A percentile compares a stretch with the other conserved stretches of the same genome.
These are phyloP conservation scores for Penicillium sp. DNA, from an alignment of 2,329 filamentous ascomycete genomes.

Conservation along the genomic window DNA sequence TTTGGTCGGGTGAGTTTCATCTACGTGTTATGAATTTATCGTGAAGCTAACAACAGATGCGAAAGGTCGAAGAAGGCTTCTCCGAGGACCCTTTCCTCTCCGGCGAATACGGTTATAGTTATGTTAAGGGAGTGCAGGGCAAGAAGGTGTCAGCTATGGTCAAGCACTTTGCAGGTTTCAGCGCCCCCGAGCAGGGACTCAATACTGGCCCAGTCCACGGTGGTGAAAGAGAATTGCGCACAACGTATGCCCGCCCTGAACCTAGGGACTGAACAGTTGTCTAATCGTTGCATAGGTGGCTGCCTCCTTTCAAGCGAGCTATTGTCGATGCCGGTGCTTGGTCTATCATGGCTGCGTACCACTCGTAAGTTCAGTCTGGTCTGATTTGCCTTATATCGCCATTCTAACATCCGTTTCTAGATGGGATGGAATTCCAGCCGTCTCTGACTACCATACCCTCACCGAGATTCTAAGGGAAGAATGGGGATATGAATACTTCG, in stretches of 20 bases:
- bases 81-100: conserved; percentile 67
- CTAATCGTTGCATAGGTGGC: conserved; percentile 27
- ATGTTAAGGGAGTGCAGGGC: conserved; percentile 61
- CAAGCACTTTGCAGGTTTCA: conserved; percentile 72
- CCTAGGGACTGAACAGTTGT: background rate
- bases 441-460: conserved; percentile 63
- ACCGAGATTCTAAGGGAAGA: conserved; percentile 67
- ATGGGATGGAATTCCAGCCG: conserved; percentile 68
- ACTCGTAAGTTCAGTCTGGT: conserved; percentile 44
- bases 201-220: conserved; percentile 63
- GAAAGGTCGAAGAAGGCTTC: conserved; percentile 64
- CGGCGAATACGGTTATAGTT: conserved; percentile 64
- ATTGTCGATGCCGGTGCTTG: conserved; percentile 68
- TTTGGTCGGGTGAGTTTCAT: conserved; percentile 56
- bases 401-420: conserved; percentile 13
- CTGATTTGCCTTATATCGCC: background rate
- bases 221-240: conserved; percentile 54
- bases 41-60: background rate
- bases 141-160: conserved; percentile 67
- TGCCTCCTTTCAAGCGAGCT: conserved; percentile 64
- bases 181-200: conserved; percentile 66
- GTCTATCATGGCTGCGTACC: conserved; percentile 71
- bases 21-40: background rate
- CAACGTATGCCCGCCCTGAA: conserved; percentile 50
- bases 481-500: conserved; percentile 70